phyloP scores from a whole-genome alignment of 495 filamentous ascomycete genomes.

The Hypomontagnella submonticulosa region DNA sequence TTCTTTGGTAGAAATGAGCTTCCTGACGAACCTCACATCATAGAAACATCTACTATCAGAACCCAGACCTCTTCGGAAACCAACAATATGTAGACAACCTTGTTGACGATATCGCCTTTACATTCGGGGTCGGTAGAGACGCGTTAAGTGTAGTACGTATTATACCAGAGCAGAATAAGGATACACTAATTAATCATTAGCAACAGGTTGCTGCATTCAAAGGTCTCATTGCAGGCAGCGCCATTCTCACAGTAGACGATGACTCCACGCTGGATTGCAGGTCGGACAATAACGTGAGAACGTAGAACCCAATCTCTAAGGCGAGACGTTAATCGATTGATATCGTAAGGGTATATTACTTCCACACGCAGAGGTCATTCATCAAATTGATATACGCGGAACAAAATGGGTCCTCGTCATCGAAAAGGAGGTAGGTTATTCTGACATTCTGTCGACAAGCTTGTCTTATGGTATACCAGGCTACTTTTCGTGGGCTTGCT shows the following conservation, averaged over 20 bases:
- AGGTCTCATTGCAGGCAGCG: constrained; percentile 51
- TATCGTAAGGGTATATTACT: constrained; percentile 71
- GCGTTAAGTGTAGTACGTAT: constrained; percentile 71
- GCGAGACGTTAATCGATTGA: constrained; percentile 9
- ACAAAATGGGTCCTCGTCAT: constrained; percentile 82
- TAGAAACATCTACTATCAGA: constrained; percentile 92
- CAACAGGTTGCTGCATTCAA: constrained; percentile 74
- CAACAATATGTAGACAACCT: constrained; percentile 80
- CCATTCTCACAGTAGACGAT: constrained; percentile 39
- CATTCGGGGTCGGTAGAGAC: constrained; percentile 70
- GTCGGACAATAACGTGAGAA: constrained; percentile 44
- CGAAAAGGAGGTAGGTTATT: constrained; percentile 85
- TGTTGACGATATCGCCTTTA: constrained; percentile 87
- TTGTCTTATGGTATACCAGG: constrained; percentile 57
- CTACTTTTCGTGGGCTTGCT: constrained; percentile 79
- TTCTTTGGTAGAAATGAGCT: background rate
- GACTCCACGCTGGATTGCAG: constrained; percentile 47
- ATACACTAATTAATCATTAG: constrained; percentile 7
- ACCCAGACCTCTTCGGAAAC: constrained; percentile 79
- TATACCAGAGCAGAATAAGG: background rate
- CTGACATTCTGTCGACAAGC: background rate
- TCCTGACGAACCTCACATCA: background rate
- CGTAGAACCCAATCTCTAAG: too few relatives aligned
- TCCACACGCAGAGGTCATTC: constrained; percentile 66
- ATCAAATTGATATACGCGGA: constrained; percentile 62